Evolutionary conservation across 805 yeast genomes (phyloP).

Genomic region (Millerozyma miso): DNA sequence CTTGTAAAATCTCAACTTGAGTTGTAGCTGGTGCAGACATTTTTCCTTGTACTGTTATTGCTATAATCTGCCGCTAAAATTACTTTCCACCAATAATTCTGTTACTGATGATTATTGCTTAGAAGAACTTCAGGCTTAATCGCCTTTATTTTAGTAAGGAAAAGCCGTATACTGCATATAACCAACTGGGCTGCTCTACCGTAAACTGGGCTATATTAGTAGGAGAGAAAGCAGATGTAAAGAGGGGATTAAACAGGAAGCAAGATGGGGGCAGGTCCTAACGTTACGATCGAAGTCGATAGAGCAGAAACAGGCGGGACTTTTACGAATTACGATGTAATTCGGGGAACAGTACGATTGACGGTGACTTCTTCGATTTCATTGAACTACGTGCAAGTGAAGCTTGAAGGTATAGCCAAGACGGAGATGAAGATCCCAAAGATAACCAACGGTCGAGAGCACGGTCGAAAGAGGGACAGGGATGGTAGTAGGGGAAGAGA

Average conservation of each 20-base stretch:
- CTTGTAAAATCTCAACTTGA: conserved; percentile 39
- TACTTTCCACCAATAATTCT: not conserved
- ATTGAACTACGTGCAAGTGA: conserved; percentile 46
- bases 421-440: conserved; percentile 31
- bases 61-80: not conserved
- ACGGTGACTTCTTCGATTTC: conserved; percentile 38
- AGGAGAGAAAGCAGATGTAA: too few relatives aligned
- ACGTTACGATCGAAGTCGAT: conserved; percentile 31
- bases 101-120: not conserved
- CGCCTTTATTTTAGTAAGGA: not conserved
- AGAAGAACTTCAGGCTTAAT: not conserved
- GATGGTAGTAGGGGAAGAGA: conserved; percentile 8
- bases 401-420: conserved; percentile 46
- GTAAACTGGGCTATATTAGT: too few relatives aligned
- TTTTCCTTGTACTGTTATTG: not conserved
- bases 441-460: conserved; percentile 2
- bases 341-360: conserved; percentile 39
- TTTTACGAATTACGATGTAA: conserved; percentile 44
- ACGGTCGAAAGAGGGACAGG: not conserved
- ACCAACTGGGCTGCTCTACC: too few relatives aligned
- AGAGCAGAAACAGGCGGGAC: conserved; percentile 32
- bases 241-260: too few relatives aligned
- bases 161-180: not conserved
- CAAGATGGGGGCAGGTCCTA: too few relatives aligned
- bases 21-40: conserved; percentile 41